These are phyloP conservation scores for Spathaspora hagerdaliae DNA, from an alignment of 805 yeast genomes.

Conservation along the genomic window DNA sequence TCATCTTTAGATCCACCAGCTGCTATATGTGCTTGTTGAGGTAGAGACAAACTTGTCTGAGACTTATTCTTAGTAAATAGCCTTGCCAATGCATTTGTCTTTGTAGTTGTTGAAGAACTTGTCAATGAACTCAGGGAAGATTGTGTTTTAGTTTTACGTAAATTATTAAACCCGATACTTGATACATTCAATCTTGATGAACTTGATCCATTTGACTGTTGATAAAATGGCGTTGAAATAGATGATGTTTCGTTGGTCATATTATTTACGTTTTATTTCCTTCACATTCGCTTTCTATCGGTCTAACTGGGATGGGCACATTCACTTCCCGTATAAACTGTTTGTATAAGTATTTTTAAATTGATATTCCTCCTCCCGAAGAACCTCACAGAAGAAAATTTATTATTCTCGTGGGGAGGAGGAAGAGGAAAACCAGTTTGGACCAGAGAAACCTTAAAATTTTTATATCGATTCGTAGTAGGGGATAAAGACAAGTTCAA, in stretches of 20 bases:
- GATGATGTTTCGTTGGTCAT: not conserved
- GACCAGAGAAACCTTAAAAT: no score
- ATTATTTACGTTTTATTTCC: not conserved
- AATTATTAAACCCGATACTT: conserved; percentile 28
- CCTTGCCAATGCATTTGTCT: conserved; percentile 25
- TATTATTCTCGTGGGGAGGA: no score
- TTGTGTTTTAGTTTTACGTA: conserved; percentile 27
- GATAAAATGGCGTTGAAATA: conserved; percentile 2
- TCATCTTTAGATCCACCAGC: conserved; percentile 7
- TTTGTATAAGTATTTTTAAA: no score
- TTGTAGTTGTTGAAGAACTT: conserved; percentile 16
- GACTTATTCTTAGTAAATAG: conserved; percentile 26
- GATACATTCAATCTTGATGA: conserved; percentile 14
- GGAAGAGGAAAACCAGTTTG: no score
- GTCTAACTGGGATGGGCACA: no score
- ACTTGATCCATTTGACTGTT: conserved; percentile 3
- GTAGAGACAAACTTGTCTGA: conserved; percentile 8
- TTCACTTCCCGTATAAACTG: no score
- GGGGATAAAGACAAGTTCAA: no score
- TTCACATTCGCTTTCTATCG: no score
- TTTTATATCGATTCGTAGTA: no score
- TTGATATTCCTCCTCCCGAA: no score
- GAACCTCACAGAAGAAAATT: no score
- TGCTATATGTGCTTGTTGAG: conserved; percentile 1
- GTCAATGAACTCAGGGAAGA: conserved; percentile 19